Conservation (phyloP, 2,329 filamentous ascomycete genomes). For the Didymella keratinophila region DNA sequence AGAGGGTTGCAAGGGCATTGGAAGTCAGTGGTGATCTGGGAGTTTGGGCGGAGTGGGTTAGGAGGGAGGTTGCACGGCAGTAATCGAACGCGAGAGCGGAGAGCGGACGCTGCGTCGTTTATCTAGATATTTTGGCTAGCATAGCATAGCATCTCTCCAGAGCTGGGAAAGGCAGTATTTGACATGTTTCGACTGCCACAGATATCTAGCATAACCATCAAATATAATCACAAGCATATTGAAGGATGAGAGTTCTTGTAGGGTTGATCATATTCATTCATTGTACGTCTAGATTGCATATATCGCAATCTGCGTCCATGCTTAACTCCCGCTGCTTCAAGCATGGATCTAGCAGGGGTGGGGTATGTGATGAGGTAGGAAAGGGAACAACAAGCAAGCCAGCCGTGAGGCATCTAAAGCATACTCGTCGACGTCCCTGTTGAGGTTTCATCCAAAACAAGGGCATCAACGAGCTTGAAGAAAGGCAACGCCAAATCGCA, state of each 20-base stretch:
- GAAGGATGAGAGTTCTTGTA: background rate
- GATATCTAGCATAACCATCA: too few relatives aligned
- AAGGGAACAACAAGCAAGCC: constrained; percentile 11
- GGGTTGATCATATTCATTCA: constrained; percentile 23
- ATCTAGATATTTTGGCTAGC: too few relatives aligned
- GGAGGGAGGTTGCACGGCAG: constrained; percentile 25
- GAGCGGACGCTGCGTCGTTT: too few relatives aligned
- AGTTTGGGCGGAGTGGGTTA: constrained; percentile 62
- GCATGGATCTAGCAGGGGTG: constrained; percentile 26
- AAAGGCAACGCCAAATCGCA: constrained; percentile 18
- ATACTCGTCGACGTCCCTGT: background rate
- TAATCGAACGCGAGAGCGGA: too few relatives aligned
- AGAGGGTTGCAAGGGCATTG: constrained; percentile 54
- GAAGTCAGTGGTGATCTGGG: constrained; percentile 59
- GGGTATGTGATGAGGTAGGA: constrained; percentile 22
- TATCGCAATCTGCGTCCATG: constrained; percentile 24
- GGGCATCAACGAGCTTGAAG: background rate
- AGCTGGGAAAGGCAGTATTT: background rate
- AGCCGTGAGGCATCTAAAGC: constrained; percentile 11
- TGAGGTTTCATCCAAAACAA: constrained; percentile 4
- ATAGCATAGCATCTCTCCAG: background rate
- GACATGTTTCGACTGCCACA: too few relatives aligned
- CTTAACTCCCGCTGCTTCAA: constrained; percentile 24
- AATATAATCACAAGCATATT: too few relatives aligned
- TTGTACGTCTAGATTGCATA: constrained; percentile 23